Evolutionary conservation across 345 rosid species (phyloP).

Genomic region (Gynandropsis gynandra): DNA sequence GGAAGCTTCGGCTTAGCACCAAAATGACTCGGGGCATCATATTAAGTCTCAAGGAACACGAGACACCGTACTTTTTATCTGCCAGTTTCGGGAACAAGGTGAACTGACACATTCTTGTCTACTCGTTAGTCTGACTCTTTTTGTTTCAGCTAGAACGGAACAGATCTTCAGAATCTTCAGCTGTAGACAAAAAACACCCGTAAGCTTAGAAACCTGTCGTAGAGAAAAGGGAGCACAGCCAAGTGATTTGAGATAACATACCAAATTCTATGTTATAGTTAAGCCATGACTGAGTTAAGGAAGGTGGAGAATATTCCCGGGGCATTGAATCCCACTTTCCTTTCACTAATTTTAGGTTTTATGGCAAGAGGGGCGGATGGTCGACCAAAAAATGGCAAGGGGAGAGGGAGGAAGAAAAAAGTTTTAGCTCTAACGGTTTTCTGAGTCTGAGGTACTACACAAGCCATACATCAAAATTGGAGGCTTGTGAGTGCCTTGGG

Average conservation of each 20-base stretch:
- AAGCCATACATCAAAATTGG: slow-evolving; percentile 18
- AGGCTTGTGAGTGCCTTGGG: slow-evolving; percentile 8
- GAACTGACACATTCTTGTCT: too few relatives aligned
- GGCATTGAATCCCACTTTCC: slow-evolving; percentile 14
- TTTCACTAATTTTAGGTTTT: slow-evolving; percentile 8
- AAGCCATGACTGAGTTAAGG: slow-evolving; percentile 13
- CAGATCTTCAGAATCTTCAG: slow-evolving; percentile 17
- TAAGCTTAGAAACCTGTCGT: background rate
- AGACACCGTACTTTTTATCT: too few relatives aligned
- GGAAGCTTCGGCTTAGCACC: too few relatives aligned
- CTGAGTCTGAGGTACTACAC: slow-evolving; percentile 15
- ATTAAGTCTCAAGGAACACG: too few relatives aligned
- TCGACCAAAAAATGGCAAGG: background rate
- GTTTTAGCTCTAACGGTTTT: slow-evolving; percentile 15
- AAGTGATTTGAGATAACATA: slow-evolving; percentile 14
- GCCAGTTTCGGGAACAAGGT: too few relatives aligned
- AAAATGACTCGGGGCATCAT: too few relatives aligned
- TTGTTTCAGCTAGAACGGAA: too few relatives aligned
- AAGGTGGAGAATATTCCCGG: slow-evolving; percentile 15
- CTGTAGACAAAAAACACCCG: slow-evolving; percentile 8
- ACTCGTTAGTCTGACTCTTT: too few relatives aligned
- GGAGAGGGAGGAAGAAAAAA: slow-evolving; percentile 5
- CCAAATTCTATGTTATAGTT: slow-evolving; percentile 11
- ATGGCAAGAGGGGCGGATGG: slow-evolving; percentile 2
- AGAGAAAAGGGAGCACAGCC: background rate